Conservation (phyloP, 805 yeast species). For the Saturnispora gosingensis region DNA sequence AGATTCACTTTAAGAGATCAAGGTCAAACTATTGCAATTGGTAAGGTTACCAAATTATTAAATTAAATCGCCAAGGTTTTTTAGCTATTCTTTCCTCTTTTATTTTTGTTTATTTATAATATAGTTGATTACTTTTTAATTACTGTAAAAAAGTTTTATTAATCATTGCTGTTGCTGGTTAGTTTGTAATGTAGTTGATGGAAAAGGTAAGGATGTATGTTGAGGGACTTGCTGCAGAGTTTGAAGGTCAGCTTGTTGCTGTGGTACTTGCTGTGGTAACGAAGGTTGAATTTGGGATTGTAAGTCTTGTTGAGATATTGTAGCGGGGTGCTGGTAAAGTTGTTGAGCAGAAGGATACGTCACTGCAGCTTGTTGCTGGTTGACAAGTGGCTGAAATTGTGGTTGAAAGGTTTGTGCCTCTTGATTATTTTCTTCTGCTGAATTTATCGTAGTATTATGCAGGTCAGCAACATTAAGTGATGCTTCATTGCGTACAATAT, state of each 20-base stretch:
- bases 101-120: not conserved
- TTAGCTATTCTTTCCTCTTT: not conserved
- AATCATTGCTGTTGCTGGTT: not conserved
- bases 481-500: not conserved
- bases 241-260: not conserved
- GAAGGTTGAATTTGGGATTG: not conserved
- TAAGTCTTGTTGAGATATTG: not conserved
- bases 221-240: not conserved
- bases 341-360: not conserved
- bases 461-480: not conserved
- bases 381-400: not conserved
- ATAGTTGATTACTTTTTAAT: not conserved
- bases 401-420: not conserved
- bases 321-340: not conserved
- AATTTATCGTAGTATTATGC: not conserved
- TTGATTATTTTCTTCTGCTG: not conserved
- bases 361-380: not conserved
- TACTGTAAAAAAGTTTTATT: not conserved
- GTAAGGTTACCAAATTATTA: slow-evolving; percentile 87
- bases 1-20: slow-evolving; percentile 98
- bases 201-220: not conserved
- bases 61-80: slow-evolving; percentile 22
- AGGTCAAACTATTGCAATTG: slow-evolving; percentile 97
- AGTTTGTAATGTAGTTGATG: not conserved
- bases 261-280: not conserved